These are phyloP conservation scores for Trichoderma atroviride DNA, from an alignment of 2,329 filamentous ascomycete genomes.

Conservation along the genomic window DNA sequence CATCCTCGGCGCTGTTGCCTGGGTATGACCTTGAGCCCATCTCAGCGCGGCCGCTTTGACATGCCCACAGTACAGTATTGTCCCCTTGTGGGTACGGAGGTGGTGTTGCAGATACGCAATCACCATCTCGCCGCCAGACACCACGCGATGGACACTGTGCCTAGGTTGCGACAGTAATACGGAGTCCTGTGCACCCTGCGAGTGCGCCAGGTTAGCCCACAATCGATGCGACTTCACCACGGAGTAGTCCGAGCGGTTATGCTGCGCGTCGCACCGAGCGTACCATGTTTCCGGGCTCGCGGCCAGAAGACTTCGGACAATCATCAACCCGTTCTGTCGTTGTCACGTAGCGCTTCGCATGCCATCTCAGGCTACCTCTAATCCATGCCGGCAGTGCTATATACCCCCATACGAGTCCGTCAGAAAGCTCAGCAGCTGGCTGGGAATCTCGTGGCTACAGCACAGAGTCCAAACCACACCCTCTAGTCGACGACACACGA, in stretches of 20 bases:
- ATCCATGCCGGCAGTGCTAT: background rate
- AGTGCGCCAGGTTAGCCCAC: background rate
- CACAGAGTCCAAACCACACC: background rate
- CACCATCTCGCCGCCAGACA: constrained; percentile 12
- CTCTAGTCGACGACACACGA: background rate
- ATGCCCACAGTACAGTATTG: too few species aligned
- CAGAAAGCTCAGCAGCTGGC: background rate
- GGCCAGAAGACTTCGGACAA: constrained; percentile 6
- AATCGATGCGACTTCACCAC: constrained; percentile 3
- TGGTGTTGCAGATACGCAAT: background rate
- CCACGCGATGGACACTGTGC: constrained; percentile 12
- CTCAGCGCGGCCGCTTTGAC: constrained; percentile 14
- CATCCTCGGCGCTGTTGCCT: constrained; percentile 21
- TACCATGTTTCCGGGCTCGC: constrained; percentile 15
- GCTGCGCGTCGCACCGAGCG: constrained; percentile 16
- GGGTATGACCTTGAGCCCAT: constrained; percentile 13
- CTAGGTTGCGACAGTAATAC: background rate
- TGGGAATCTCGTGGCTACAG: background rate
- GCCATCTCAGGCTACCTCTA: background rate
- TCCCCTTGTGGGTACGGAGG: constrained; percentile 6
- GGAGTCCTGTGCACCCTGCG: background rate
- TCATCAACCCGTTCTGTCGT: constrained; percentile 14
- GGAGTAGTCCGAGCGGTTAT: constrained; percentile 24
- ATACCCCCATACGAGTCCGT: background rate
- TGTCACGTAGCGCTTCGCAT: background rate